Evolutionary conservation across 75 land plant species (phyloP).

Genomic region (Pinus tabuliformis): DNA sequence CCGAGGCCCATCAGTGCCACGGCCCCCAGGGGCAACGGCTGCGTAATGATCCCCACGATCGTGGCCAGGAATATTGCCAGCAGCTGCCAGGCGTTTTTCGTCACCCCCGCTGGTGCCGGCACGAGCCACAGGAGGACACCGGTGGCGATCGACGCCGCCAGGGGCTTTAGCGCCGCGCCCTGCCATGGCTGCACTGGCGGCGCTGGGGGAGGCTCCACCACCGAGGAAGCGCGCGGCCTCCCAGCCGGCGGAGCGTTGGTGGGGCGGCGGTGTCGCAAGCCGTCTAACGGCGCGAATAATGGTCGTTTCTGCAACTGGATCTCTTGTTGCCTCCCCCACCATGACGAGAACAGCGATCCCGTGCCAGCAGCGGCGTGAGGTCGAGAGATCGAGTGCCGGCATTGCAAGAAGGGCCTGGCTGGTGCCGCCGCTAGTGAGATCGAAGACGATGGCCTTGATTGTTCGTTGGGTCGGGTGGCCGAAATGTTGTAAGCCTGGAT

Average conservation of each 20-base stretch:
- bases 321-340: neutral
- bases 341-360: neutral
- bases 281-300: neutral
- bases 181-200: constrained; percentile 69
- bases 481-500: neutral
- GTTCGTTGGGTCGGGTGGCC: neutral
- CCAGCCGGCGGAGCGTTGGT: neutral
- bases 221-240: constrained; percentile 16
- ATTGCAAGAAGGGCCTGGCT: neutral
- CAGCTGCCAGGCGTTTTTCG: constrained; percentile 87
- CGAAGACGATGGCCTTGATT: too few species aligned
- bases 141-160: constrained; percentile 68
- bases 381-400: neutral
- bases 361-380: neutral
- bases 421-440: neutral
- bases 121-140: constrained; percentile 83
- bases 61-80: constrained; percentile 94
- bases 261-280: neutral
- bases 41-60: constrained; percentile 91
- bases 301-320: neutral
- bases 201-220: constrained; percentile 19
- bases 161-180: constrained; percentile 82
- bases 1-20: constrained; percentile 94
- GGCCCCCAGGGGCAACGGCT: constrained; percentile 93
- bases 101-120: constrained; percentile 84